Evolutionary conservation across 495 filamentous ascomycete genomes (phyloP), one percentile per base, ranked within the genome.

Genomic region (Sordaria brevicollis): DNA sequence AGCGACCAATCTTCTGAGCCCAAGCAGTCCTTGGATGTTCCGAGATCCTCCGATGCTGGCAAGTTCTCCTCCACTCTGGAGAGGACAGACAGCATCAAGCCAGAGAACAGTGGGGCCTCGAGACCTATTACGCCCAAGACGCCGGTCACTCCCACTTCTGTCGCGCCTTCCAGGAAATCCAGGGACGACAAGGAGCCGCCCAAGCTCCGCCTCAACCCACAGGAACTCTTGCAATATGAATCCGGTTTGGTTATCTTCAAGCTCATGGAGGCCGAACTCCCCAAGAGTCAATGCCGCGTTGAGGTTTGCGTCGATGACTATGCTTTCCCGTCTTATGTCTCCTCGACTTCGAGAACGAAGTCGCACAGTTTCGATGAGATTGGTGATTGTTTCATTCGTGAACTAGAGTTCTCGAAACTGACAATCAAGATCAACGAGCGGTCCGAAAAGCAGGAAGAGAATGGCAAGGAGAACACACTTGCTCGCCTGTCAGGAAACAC

Each of bases 271-370:
- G 93, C 89, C 34, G 87, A 96, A 43, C 83, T 98, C 70, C 85
- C 90, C 17, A 89, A 91, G 69, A 88, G 83, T 65, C 87, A 93
- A 73, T 90, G 89, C 29, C 89, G 92, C 74, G 81, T 99, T 37
- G 94, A 99, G 75, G 89, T 98, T 21, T 76, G 96, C 62, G 94
- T 98, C 80, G 95, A 99, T 79, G 95, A 99, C 75, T 92, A 93
- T 86, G 86, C 91, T 57, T 98, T 94, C 85, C 92, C 95, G 1
- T 89, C 93, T 2, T 97, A 96, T 75, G 82, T 83, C n/a, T 93
- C 92, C 15, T 85, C 89, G 9, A 92, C 89, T 69, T 87, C 93
- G 35, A 89, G 85, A 73, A 82, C 83, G 6, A 89, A 84, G 70
- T 81, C 85, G 2, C 84, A 86, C 69, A 91, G 86, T 41, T 91